Evolutionary conservation across 2,329 filamentous ascomycete genomes (phyloP).

Genomic region (Arthrobotrys entomopaga): DNA sequence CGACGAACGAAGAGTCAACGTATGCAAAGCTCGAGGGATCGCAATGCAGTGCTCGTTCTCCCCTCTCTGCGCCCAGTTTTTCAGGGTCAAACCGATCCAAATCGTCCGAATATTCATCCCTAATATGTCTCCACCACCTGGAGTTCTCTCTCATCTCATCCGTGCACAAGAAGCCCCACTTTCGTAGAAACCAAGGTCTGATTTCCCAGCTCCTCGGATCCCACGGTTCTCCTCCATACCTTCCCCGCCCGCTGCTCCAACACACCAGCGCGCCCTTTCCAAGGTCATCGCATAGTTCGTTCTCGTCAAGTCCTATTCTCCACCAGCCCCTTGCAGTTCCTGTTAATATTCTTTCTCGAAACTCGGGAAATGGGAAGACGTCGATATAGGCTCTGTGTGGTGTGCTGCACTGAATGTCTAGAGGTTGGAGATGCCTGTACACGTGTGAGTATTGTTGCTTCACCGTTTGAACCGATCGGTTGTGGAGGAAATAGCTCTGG

Average conservation of each 20-base stretch:
- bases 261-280: constrained; percentile 41
- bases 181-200: constrained; percentile 41
- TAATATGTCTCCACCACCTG: constrained; percentile 32
- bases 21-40: too few relatives aligned
- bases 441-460: constrained; percentile 29
- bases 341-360: constrained; percentile 30
- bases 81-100: constrained; percentile 6
- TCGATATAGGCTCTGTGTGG: constrained; percentile 42
- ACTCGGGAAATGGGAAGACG: constrained; percentile 34
- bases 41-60: too few relatives aligned
- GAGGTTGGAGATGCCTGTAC: constrained; percentile 5
- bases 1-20: too few relatives aligned
- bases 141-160: constrained; percentile 46
- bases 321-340: constrained; percentile 7
- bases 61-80: background rate
- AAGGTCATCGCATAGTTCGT: constrained; percentile 40
- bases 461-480: constrained; percentile 29
- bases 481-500: constrained; percentile 41
- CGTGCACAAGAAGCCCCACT: constrained; percentile 30
- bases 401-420: constrained; percentile 30
- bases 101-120: constrained; percentile 22
- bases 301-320: constrained; percentile 14
- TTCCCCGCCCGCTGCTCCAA: constrained; percentile 33
- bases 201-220: constrained; percentile 48
- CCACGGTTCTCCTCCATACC: constrained; percentile 43